Conservation (phyloP, 192 early-diverging fungal species). For the Dispira simplex region DNA sequence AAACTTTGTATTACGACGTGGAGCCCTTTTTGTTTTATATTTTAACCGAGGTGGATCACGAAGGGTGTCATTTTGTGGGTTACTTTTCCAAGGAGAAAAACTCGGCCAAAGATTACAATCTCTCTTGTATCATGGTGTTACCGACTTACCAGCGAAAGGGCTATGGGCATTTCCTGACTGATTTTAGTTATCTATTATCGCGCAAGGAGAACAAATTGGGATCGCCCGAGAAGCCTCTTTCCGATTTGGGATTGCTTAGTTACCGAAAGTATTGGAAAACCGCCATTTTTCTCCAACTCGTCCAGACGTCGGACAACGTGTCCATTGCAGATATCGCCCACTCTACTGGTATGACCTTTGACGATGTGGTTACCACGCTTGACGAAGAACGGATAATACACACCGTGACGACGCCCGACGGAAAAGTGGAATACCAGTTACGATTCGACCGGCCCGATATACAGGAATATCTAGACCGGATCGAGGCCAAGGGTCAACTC, state of each 20-base stretch:
- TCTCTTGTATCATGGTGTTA: slow-evolving; percentile 89
- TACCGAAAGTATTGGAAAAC: slow-evolving; percentile 82
- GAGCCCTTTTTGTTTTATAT: slow-evolving; percentile 97
- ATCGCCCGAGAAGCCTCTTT: slow-evolving; percentile 82
- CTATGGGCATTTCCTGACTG: slow-evolving; percentile 85
- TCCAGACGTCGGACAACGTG: slow-evolving; percentile 29
- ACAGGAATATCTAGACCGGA: slow-evolving; percentile 25
- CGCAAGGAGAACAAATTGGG: slow-evolving; percentile 62
- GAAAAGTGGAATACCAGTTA: slow-evolving; percentile 26
- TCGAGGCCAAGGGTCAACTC: slow-evolving; percentile 32
- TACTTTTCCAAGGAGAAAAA: slow-evolving; percentile 98
- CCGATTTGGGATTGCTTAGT: slow-evolving; percentile 72
- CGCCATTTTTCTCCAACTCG: slow-evolving; percentile 51
- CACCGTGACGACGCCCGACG: slow-evolving; percentile 19
- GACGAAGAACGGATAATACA: slow-evolving; percentile 24
- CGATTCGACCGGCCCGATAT: slow-evolving; percentile 27
- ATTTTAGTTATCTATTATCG: slow-evolving; percentile 80
- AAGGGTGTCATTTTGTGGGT: slow-evolving; percentile 80
- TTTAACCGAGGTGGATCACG: slow-evolving; percentile 64
- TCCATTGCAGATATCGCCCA: slow-evolving; percentile 34
- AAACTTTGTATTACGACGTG: slow-evolving; percentile 93
- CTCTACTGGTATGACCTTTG: slow-evolving; percentile 55
- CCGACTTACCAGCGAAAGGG: slow-evolving; percentile 79
- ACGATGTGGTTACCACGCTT: slow-evolving; percentile 72
- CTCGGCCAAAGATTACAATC: slow-evolving; percentile 68